These are phyloP conservation scores for Erysimum cheiranthoides DNA, from an alignment of 345 rosid genomes.

Conservation along the genomic window DNA sequence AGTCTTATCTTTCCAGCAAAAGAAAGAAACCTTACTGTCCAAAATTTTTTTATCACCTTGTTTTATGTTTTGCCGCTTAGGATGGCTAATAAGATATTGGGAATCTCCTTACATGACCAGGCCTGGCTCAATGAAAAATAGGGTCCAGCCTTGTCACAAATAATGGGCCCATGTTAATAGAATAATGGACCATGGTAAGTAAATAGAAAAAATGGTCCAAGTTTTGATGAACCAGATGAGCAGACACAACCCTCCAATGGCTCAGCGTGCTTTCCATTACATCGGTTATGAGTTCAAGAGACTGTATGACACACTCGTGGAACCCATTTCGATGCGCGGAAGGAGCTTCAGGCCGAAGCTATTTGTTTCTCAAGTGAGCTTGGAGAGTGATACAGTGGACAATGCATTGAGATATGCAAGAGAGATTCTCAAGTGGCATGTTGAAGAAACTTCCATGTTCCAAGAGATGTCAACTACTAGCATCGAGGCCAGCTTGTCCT, in stretches of 20 bases:
- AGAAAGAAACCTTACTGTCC: no score
- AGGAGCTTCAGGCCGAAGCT: conserved; percentile 52
- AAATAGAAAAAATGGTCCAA: no score
- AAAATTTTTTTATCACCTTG: no score
- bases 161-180: no score
- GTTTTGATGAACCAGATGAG: conserved; percentile 21
- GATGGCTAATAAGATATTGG: neutral
- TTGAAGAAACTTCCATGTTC: conserved; percentile 45
- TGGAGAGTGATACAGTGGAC: conserved; percentile 68
- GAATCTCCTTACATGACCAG: no score
- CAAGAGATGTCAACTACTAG: conserved; percentile 56
- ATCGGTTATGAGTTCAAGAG: conserved; percentile 77
- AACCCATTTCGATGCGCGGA: conserved; percentile 25
- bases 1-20: no score
- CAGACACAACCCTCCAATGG: conserved; percentile 56
- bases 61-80: no score
- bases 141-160: no score
- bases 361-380: conserved; percentile 59
- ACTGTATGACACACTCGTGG: conserved; percentile 57
- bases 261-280: conserved; percentile 71
- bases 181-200: no score
- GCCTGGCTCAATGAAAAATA: no score
- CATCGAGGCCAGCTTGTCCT: conserved; percentile 60
- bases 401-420: conserved; percentile 64
- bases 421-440: conserved; percentile 67